phyloP scores from a whole-genome alignment of 2,329 filamentous ascomycete species.

The Aureobasidium sp. region DNA sequence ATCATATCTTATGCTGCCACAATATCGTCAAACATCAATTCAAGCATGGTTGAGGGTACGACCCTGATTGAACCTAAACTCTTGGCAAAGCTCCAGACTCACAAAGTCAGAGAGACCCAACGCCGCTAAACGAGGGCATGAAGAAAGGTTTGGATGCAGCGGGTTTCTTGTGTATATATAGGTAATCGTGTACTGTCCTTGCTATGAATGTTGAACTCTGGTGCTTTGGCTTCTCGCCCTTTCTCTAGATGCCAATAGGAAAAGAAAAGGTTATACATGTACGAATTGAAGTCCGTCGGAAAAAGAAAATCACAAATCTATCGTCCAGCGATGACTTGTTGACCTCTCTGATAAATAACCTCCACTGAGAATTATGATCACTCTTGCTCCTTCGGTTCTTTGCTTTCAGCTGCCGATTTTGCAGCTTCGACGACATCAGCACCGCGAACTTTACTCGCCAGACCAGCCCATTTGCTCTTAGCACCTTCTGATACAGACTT shows the following conservation, averaged over 20 bases:
- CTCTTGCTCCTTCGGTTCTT: neutral
- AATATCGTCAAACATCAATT: neutral
- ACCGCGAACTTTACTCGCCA: slow-evolving; percentile 23
- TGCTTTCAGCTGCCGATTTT: neutral
- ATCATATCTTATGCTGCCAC: neutral
- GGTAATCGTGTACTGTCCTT: neutral
- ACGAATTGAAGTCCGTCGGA: neutral
- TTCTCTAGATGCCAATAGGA: neutral
- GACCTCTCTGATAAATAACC: neutral
- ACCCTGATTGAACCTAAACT: neutral
- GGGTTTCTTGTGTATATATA: neutral
- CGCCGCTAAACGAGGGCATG: too few relatives aligned
- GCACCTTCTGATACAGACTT: neutral
- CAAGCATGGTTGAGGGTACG: neutral
- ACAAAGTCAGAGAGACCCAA: too few relatives aligned
- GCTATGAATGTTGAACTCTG: neutral
- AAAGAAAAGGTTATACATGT: neutral
- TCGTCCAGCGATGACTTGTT: neutral
- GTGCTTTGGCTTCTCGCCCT: neutral
- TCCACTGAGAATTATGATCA: neutral
- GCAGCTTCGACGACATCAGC: neutral
- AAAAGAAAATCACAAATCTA: neutral
- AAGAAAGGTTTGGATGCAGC: neutral
- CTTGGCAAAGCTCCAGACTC: neutral
- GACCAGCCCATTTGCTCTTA: slow-evolving; percentile 26